phyloP scores from a whole-genome alignment of 1,284 basidiomycete genomes.

The Ganoderma boninense region DNA sequence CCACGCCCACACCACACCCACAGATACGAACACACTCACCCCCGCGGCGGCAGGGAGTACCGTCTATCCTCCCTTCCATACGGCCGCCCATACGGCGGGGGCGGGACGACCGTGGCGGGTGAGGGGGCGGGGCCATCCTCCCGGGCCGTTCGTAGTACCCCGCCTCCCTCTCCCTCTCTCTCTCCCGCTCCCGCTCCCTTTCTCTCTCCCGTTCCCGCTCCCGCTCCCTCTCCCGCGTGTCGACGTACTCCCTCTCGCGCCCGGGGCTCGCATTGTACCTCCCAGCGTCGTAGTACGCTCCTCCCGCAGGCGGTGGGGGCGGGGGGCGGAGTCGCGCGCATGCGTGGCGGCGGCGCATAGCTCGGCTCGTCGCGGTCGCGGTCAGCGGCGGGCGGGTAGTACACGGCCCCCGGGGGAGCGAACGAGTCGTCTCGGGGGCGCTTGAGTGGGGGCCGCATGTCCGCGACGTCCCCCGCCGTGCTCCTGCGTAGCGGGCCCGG shows the following conservation, averaged over 20 bases:
- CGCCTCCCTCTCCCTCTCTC: slow-evolving; percentile 27
- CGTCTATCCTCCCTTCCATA: slow-evolving; percentile 40
- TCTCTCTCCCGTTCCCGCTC: neutral
- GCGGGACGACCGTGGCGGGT: slow-evolving; percentile 27
- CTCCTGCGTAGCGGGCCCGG: slow-evolving; percentile 33
- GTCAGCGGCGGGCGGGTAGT: slow-evolving; percentile 32
- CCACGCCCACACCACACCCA: no score
- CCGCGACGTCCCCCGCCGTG: slow-evolving; percentile 29
- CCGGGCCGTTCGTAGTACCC: slow-evolving; percentile 37
- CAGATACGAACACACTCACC: slow-evolving; percentile 2
- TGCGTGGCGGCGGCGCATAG: slow-evolving; percentile 29
- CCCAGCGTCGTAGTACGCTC: slow-evolving; percentile 38
- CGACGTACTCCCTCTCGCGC: slow-evolving; percentile 37
- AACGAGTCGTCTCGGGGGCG: slow-evolving; percentile 43
- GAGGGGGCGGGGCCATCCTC: slow-evolving; percentile 30
- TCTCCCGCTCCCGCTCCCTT: no score
- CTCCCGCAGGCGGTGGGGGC: slow-evolving; percentile 29
- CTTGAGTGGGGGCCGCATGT: slow-evolving; percentile 44
- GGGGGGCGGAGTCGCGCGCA: slow-evolving; percentile 36
- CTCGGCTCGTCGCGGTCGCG: slow-evolving; percentile 19
- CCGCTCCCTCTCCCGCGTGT: slow-evolving; percentile 31
- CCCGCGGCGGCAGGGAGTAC: slow-evolving; percentile 30
- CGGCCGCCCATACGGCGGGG: slow-evolving; percentile 34
- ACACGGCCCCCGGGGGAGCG: slow-evolving; percentile 18
- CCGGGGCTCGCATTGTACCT: slow-evolving; percentile 29